These are phyloP conservation scores for Fusarium sp. DNA, from an alignment of 2,329 filamentous ascomycete species.

Conservation along the genomic window DNA sequence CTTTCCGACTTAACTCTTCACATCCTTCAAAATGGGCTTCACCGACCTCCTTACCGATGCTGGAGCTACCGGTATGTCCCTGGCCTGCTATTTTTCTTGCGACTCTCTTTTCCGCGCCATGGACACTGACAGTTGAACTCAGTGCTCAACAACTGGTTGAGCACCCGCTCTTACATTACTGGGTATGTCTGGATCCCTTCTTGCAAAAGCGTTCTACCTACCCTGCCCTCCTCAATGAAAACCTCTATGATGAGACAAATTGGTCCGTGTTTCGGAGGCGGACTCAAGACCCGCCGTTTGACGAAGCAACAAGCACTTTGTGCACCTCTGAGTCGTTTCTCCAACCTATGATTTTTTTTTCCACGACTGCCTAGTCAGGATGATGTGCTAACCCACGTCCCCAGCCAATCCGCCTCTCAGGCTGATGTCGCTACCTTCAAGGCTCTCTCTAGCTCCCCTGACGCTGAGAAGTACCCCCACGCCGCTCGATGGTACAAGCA, in stretches of 20 bases:
- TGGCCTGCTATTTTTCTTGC: slow-evolving; percentile 46
- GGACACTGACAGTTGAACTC: slow-evolving; percentile 56
- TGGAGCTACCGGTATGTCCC: slow-evolving; percentile 66
- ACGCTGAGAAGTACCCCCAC: slow-evolving; percentile 90
- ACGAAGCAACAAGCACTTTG: slow-evolving; percentile 79
- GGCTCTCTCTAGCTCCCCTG: slow-evolving; percentile 82
- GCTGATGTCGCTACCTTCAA: slow-evolving; percentile 98
- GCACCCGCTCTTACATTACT: slow-evolving; percentile 84
- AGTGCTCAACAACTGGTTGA: slow-evolving; percentile 82
- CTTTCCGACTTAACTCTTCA: slow-evolving; percentile 45
- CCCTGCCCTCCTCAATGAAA: not conserved
- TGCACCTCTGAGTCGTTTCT: slow-evolving; percentile 78
- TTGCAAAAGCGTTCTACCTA: not conserved
- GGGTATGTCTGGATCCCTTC: slow-evolving; percentile 72
- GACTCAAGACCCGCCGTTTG: slow-evolving; percentile 91
- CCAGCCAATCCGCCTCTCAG: slow-evolving; percentile 80
- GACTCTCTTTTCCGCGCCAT: slow-evolving; percentile 47
- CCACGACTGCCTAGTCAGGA: slow-evolving; percentile 2
- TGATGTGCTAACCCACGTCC: slow-evolving; percentile 39
- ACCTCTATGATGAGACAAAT: slow-evolving; percentile 80
- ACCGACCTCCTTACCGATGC: slow-evolving; percentile 76
- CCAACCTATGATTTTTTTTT: slow-evolving; percentile 20
- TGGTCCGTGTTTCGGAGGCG: slow-evolving; percentile 97
- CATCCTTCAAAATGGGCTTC: slow-evolving; percentile 75
- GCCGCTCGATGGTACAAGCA: slow-evolving; percentile 99